These are phyloP conservation scores for Trametes meyenii DNA, from an alignment of 768 basidiomycete species.

Conservation along the genomic window DNA sequence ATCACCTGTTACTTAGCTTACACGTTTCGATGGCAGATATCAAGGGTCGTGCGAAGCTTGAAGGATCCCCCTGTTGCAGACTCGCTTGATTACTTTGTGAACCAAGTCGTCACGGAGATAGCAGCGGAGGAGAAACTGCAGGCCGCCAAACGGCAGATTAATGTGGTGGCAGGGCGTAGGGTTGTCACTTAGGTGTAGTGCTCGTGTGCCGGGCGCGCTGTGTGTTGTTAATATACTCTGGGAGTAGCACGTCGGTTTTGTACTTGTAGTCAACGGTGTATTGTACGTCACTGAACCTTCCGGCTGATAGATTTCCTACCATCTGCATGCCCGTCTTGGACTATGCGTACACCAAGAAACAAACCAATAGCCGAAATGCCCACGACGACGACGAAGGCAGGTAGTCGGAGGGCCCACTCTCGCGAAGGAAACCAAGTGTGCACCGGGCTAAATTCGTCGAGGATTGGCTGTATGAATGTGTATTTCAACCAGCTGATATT, in stretches of 20 bases:
- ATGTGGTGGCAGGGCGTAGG: slow-evolving; percentile 24
- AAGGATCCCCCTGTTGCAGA: slow-evolving; percentile 54
- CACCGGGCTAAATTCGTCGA: slow-evolving; percentile 71
- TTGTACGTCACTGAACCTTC: neutral
- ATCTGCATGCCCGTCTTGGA: neutral
- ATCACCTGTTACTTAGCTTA: neutral
- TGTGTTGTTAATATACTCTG: neutral
- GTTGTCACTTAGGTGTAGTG: slow-evolving; percentile 21
- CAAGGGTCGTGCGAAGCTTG: slow-evolving; percentile 54
- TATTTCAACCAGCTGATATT: neutral
- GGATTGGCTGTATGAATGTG: slow-evolving; percentile 63
- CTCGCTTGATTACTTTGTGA: slow-evolving; percentile 49
- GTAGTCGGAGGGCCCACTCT: slow-evolving; percentile 91
- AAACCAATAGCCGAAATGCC: slow-evolving; percentile 80
- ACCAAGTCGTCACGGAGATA: slow-evolving; percentile 64
- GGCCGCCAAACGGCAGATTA: slow-evolving; percentile 35
- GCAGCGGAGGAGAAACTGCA: slow-evolving; percentile 72
- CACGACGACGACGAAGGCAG: slow-evolving; percentile 78
- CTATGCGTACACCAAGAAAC: slow-evolving; percentile 51
- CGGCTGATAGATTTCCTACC: too few species aligned
- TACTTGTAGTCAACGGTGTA: neutral
- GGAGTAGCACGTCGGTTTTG: neutral
- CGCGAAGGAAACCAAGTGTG: slow-evolving; percentile 82
- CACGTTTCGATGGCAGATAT: slow-evolving; percentile 43
- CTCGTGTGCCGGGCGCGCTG: too few species aligned